Base-by-base conservation (phyloP, 345 rosid genomes). In the Pugionium dolabratum region DNA sequence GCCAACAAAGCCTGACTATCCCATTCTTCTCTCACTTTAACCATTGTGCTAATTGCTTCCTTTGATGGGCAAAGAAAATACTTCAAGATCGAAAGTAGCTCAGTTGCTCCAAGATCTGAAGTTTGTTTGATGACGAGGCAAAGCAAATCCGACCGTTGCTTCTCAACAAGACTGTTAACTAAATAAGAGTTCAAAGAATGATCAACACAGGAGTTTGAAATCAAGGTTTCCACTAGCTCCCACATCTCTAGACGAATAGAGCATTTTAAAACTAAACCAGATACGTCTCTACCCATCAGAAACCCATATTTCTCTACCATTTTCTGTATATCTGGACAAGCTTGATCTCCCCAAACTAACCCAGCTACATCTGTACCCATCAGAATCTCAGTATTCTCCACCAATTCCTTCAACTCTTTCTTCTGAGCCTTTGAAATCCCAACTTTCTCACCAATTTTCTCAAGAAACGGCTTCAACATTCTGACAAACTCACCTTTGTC, bases 41-140 rank as follows among this genome's bases (percentile, higher is more conserved):
- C 77, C 95, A 94, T 83, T 30, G 67, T 69, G 62, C 9, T 46
- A 47, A 71, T 62, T 7, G 97, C 85, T 59, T 85, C 89, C 70
- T 74, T 79, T 28, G 88, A 76, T 2, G 96, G 96, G 67, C 84
- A 76, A 34, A 90, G 78, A 69, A 94, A 84, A 68, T 86, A 90
- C 82, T 79, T 94, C 82, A 90, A 79, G 70, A 86, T 64, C 58
- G 77, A 79, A 56, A 79, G 74, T 57, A 94, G 66, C 71, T 86
- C 95, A n/a, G 73, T 59, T 3, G 77, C 83, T 6, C 91, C 82
- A 51, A 90, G 80, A 83, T 86, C 85, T 0, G 84, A 60, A 56
- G 95, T 90, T 62, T 85, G 84, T 70, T 67, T 84, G 36, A 88
- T 69, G 55, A 86, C 76, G 42, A 75, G 75, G 44, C 87, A 82